Evolutionary conservation across 1,284 basidiomycete genomes (phyloP), one percentile per base, ranked within the genome.

Genomic region (Ustilago shanxiensis): DNA sequence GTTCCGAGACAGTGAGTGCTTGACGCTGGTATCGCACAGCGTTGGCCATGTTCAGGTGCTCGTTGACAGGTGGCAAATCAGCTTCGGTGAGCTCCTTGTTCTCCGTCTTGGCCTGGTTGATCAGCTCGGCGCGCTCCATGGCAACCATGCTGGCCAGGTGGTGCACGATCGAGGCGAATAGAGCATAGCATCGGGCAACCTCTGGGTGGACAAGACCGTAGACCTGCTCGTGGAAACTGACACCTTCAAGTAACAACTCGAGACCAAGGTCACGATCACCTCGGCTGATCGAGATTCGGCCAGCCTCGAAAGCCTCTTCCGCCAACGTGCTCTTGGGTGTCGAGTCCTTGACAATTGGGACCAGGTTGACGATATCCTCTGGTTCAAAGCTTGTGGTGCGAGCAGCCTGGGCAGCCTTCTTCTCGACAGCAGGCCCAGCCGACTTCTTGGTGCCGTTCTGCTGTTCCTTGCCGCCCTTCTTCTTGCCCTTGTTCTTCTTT

Each of bases 141-240:
- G 79, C 79, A 10, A 58, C 52, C 11, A 75, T 60, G 18, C 72
- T 68, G 4, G 75, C 74, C 60, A 79, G 73, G 50, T 79, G 76
- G 73, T 89, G 88, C 52, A 89, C 84, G 10, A 88, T 86, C 61
- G 87, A 86, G 5, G 88, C 87, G 78, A 89, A 89, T 63, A 87
- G 85, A 76, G 88, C 87, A 84, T 89, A 90, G 64, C 88, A 88
- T 13, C 87, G 83, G 0, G 89, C 89, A 54, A 89, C 88, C 79
- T 90, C 89, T 31, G 89, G 88, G 83, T 90, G 89, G 24, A 90
- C 87, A 22, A 89, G 85, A 3, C 89, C 89, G 82, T 89, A 89
- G 53, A 90, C 88, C 74, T 88, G 88, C 86, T 90, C 89, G 86
- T 88, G 89, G 66, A 89, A 87, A 77, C 88, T 87, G 65, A 90